Percentiles rank a stretch among this genome's conserved stretches.
phyloP scores from a whole-genome alignment of 208 protist species.

The Vickermania spadyakhi region DNA sequence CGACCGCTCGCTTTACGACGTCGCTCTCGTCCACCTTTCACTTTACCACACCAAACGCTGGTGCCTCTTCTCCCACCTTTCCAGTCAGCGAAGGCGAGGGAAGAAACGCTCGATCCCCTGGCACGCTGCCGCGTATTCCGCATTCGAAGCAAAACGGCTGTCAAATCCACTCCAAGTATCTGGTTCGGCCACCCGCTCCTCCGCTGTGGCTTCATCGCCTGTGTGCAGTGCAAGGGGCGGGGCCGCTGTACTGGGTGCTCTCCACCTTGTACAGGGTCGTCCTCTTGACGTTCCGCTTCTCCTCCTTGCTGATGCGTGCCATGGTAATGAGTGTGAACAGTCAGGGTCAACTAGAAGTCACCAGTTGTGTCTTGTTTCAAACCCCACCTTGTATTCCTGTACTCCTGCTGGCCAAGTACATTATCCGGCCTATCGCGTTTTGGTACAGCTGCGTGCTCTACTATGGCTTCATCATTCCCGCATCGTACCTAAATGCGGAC shows the following conservation, averaged over 20 bases:
- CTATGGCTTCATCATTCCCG: conserved; percentile 61
- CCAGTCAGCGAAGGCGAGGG: too few species aligned
- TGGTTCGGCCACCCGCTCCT: conserved; percentile 22
- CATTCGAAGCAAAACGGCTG: conserved; percentile 3
- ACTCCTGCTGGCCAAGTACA: conserved; percentile 60
- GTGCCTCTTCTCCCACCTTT: too few species aligned
- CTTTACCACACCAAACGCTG: not conserved
- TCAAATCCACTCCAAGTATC: conserved; percentile 20
- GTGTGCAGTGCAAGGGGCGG: conserved; percentile 18
- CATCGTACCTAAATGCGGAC: conserved; percentile 43
- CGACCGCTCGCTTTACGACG: too few species aligned
- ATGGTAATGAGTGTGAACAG: conserved; percentile 55
- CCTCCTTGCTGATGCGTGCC: conserved; percentile 27
- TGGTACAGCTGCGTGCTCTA: conserved; percentile 55
- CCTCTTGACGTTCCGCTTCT: conserved; percentile 25
- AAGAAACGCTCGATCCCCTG: not conserved
- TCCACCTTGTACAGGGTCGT: conserved; percentile 47
- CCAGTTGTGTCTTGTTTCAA: conserved; percentile 59
- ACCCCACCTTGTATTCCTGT: conserved; percentile 82
- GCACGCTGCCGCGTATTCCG: not conserved
- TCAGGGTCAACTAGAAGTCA: conserved; percentile 56
- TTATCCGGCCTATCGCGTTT: conserved; percentile 41
- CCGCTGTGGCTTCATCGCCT: conserved; percentile 52
- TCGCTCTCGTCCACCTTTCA: not conserved
- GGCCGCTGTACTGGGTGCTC: conserved; percentile 43